Evolutionary conservation across 129 eudicot species (phyloP), one percentile per base, ranked within the genome.

Genomic region (Erigeron canadensis): DNA sequence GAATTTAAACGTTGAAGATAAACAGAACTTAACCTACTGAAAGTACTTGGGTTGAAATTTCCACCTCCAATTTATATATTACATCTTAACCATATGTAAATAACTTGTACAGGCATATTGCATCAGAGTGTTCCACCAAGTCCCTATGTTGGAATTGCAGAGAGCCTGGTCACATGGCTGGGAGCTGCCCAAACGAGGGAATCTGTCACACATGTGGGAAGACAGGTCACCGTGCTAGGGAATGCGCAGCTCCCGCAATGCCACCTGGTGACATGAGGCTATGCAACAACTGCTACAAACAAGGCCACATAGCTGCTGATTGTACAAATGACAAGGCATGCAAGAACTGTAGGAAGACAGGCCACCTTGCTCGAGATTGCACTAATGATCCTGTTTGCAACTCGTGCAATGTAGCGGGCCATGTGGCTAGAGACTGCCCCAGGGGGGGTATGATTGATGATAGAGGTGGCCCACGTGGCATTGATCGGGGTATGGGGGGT

Each of bases 141-240:
- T 86, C 96, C n/a, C 84, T 89, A n/a, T 92, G 98, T 48, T 92
- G 96, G 98, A 92, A 92, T 83, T 92, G 96, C 34, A 79, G 98
- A 77, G 98, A 92, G 69, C 98, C 96, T 8, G 98, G 98, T 38
- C 98, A 92, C 85, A 89, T 89, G 95, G 96, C 98, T 13, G 89
- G 95, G 61, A 89, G 78, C 79, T 92, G 96, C 57, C 91, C 91
- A 10, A 92, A 89, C 63, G 96, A 92, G 65, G 98, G 96, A 48
- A 89, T 92, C 82, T 92, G 96, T 82, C 98, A 89, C 89, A 79
- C 96, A 8, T 92, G 98, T 66, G 98, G 98, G 13, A 89, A 89
- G 75, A 81, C 96, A 11, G 98, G 98, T 0, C 98, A 92, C 81
- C 98, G 87, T 45, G 98, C 96, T 28, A 46, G 85, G 46, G 95